Percentiles rank a stretch among this genome's conserved stretches.
Conservation (phyloP, 257 asterid genomes). For the Salvia splendens region DNA sequence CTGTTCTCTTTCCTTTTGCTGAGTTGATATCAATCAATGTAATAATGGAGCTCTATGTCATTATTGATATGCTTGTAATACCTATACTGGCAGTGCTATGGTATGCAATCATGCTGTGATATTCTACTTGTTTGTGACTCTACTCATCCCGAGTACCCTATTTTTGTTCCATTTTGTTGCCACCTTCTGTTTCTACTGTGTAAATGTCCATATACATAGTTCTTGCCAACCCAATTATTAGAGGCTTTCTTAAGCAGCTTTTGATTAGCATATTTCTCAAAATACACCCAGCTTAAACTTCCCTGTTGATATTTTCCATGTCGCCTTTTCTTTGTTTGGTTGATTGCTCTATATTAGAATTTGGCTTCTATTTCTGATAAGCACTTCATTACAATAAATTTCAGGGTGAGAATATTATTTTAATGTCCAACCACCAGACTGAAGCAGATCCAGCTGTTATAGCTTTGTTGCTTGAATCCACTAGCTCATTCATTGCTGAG, state of each 20-base stretch:
- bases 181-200: neutral
- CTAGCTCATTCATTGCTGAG: constrained; percentile 72
- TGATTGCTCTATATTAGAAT: constrained; percentile 22
- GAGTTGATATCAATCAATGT: neutral
- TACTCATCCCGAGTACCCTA: constrained; percentile 3
- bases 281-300: neutral
- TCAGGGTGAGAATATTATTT: constrained; percentile 89
- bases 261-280: constrained; percentile 16
- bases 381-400: constrained; percentile 25
- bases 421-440: constrained; percentile 95
- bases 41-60: neutral
- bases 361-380: constrained; percentile 31
- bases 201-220: neutral
- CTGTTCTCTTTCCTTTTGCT: neutral
- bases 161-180: constrained; percentile 12
- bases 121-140: constrained; percentile 11
- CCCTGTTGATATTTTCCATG: neutral
- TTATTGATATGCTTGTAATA: constrained; percentile 22
- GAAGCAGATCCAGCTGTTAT: constrained; percentile 98
- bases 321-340: constrained; percentile 29
- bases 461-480: constrained; percentile 78
- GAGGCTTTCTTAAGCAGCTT: neutral
- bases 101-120: neutral
- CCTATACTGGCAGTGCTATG: constrained; percentile 12
- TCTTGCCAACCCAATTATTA: neutral